Evolutionary conservation across 345 rosid genomes (phyloP).

Genomic region (Psidium friedrichsthalianum): DNA sequence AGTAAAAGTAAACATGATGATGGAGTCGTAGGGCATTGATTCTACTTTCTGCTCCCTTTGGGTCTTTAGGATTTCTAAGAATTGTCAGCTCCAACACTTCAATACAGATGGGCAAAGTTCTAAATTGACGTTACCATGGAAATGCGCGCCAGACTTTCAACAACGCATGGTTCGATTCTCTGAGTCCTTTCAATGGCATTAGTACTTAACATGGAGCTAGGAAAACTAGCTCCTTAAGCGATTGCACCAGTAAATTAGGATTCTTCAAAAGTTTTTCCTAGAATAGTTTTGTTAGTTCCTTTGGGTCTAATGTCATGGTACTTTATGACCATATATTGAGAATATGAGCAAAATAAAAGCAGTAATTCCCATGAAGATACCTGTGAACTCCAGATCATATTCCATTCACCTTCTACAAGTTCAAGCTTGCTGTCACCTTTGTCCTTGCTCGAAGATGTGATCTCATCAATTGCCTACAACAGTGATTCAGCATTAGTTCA

Average conservation of each 20-base stretch:
- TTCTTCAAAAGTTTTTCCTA: not conserved
- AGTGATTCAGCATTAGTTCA: not conserved
- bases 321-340: not conserved
- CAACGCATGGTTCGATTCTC: not conserved
- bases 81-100: not conserved
- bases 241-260: not conserved
- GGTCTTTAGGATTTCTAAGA: not conserved
- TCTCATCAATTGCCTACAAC: slow-evolving; percentile 63
- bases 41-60: not conserved
- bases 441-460: slow-evolving; percentile 26
- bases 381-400: slow-evolving; percentile 98
- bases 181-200: not conserved
- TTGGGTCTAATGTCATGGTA: not conserved
- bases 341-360: not conserved
- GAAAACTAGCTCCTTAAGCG: not conserved
- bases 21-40: not conserved
- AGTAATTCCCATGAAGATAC: slow-evolving; percentile 12
- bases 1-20: not conserved
- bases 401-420: slow-evolving; percentile 82
- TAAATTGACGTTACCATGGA: not conserved
- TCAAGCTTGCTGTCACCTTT: slow-evolving; percentile 27
- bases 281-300: not conserved
- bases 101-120: not conserved
- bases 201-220: not conserved
- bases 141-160: not conserved